Conservation (phyloP, 257 asterid species). For the Leonotis leonurus region DNA sequence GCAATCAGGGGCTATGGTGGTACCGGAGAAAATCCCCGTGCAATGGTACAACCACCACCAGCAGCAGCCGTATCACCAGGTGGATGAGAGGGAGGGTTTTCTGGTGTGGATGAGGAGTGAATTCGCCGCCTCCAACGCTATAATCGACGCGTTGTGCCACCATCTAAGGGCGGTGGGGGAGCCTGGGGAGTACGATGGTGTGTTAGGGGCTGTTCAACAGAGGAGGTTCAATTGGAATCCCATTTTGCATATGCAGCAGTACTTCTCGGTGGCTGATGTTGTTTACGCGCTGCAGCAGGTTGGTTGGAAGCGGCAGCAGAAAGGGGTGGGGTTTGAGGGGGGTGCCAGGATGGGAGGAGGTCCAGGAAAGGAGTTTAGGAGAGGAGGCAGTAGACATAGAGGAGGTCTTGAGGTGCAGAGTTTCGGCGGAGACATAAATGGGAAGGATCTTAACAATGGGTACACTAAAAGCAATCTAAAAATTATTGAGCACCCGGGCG, state of each 20-base stretch:
- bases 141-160: constrained; percentile 81
- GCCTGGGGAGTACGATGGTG: constrained; percentile 70
- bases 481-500: constrained; percentile 28
- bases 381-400: constrained; percentile 43
- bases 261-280: constrained; percentile 74
- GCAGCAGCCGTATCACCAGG: constrained; percentile 35
- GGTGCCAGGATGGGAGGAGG: constrained; percentile 33
- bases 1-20: constrained; percentile 51
- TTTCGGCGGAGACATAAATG: constrained; percentile 31
- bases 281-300: constrained; percentile 61
- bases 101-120: constrained; percentile 80
- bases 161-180: constrained; percentile 65
- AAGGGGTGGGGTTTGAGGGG: constrained; percentile 39
- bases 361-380: constrained; percentile 47
- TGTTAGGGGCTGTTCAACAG: constrained; percentile 59
- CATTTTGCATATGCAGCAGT: constrained; percentile 85
- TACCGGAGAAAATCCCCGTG: constrained; percentile 37
- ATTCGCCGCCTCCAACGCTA: constrained; percentile 88
- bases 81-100: constrained; percentile 72
- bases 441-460: constrained; percentile 33
- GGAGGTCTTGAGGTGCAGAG: constrained; percentile 29
- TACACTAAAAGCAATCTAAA: constrained; percentile 19
- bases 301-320: constrained; percentile 56
- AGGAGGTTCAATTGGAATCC: constrained; percentile 79
- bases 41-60: constrained; percentile 46